These are phyloP conservation scores for Mycotypha africana DNA, from an alignment of 371 early-diverging fungal genomes.

Conservation along the genomic window DNA sequence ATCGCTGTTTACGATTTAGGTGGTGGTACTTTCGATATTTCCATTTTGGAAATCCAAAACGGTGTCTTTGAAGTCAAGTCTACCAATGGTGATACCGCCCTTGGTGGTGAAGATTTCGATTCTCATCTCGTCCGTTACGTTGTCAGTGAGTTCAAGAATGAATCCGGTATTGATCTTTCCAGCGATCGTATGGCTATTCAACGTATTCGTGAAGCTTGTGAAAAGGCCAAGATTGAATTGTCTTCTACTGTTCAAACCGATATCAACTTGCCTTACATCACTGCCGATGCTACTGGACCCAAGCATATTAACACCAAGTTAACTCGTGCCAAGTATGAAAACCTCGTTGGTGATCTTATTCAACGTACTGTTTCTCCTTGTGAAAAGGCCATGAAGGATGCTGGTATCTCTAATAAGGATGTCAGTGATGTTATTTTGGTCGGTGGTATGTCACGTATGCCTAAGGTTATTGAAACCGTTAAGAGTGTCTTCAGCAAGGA, in stretches of 20 bases:
- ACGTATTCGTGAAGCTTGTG: conserved; percentile 90
- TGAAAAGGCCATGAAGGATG: conserved; percentile 94
- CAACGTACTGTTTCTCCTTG: conserved; percentile 89
- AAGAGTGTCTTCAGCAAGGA: conserved; percentile 82
- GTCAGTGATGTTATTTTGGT: conserved; percentile 96
- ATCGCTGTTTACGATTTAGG: conserved; percentile 98
- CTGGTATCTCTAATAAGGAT: conserved; percentile 67
- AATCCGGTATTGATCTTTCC: conserved; percentile 66
- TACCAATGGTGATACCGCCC: conserved; percentile 91
- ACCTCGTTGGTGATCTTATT: conserved; percentile 70
- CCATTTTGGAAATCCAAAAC: conserved; percentile 90
- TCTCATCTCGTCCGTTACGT: conserved; percentile 73
- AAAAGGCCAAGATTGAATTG: conserved; percentile 95
- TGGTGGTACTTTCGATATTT: conserved; percentile 98
- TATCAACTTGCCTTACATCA: conserved; percentile 91
- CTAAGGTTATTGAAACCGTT: conserved; percentile 91
- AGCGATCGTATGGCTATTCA: conserved; percentile 80
- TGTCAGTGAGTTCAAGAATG: conserved; percentile 79
- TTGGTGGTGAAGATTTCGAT: conserved; percentile 99
- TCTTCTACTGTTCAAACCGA: conserved; percentile 85
- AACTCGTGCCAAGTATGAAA: conserved; percentile 88
- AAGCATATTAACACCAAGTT: conserved; percentile 90
- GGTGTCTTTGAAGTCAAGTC: conserved; percentile 96
- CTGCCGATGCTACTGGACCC: conserved; percentile 85
- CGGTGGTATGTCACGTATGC: conserved; percentile 98